These are phyloP conservation scores for Malus asiatica DNA, from an alignment of 306 rosid genomes.

Conservation along the genomic window DNA sequence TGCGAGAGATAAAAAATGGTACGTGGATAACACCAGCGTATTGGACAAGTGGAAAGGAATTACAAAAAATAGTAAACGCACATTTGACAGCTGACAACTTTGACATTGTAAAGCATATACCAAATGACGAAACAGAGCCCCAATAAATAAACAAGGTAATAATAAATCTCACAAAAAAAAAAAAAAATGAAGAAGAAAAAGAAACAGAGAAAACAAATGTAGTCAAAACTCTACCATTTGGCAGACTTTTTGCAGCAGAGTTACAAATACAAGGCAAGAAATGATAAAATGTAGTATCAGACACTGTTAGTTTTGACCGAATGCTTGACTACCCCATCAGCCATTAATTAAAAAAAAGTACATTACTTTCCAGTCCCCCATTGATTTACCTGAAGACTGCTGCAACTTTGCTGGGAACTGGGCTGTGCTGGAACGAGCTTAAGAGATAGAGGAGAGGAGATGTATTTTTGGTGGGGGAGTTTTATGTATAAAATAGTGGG, in stretches of 20 bases:
- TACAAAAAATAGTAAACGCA: too few species aligned
- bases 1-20: too few species aligned
- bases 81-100: too few species aligned
- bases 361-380: background rate
- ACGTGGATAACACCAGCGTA: accelerated
- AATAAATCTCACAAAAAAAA: background rate
- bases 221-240: background rate
- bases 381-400: conserved; percentile 37
- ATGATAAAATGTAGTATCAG: background rate
- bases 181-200: too few species aligned
- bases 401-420: conserved; percentile 28
- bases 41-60: background rate
- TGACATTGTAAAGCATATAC: background rate
- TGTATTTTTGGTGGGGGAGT: background rate
- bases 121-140: conserved; percentile 1
- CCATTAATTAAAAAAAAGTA: background rate
- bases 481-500: conserved; percentile 24
- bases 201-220: background rate
- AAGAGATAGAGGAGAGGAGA: background rate
- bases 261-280: background rate
- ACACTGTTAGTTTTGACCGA: background rate
- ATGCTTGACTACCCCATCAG: background rate
- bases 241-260: background rate
- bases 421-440: conserved; percentile 6
- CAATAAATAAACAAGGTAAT: background rate